Conservation (phyloP, 768 basidiomycete species). For the Hypholoma fasciculare region DNA sequence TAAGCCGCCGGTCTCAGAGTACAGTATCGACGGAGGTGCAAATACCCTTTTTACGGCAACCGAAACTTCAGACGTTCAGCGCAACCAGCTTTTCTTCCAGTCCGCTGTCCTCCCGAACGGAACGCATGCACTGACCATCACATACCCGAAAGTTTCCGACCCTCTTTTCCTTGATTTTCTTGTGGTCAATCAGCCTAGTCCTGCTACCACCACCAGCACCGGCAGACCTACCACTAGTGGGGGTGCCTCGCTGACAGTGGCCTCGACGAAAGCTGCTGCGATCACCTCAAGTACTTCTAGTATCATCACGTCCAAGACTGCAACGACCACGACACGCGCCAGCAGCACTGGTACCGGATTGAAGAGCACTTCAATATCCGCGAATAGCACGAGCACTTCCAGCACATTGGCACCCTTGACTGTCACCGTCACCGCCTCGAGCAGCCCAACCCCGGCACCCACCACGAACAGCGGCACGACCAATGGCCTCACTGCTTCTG, state of each 20-base stretch:
- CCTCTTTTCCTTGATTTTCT: conserved; percentile 25
- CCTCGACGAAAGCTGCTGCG: too few species aligned
- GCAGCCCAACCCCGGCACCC: too few species aligned
- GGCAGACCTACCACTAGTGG: neutral
- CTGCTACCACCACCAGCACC: neutral
- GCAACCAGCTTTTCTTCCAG: conserved; percentile 22
- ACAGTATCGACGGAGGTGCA: conserved; percentile 20
- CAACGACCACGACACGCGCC: neutral
- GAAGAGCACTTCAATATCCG: neutral
- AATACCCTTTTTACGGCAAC: conserved; percentile 11
- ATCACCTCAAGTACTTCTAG: neutral
- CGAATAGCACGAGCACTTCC: neutral
- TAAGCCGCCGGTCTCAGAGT: conserved; percentile 13
- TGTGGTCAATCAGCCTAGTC: neutral
- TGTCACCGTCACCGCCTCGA: conserved; percentile 4
- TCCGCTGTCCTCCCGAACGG: conserved; percentile 18
- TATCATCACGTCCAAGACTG: neutral
- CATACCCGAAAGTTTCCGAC: conserved; percentile 10
- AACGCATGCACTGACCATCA: conserved; percentile 22
- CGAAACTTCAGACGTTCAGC: conserved; percentile 3
- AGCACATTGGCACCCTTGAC: neutral
- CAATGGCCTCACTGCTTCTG: neutral
- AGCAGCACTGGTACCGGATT: neutral
- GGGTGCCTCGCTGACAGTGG: too few species aligned
- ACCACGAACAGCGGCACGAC: neutral